A percentile compares a stretch with the other conserved stretches of the same genome.
Conservation (phyloP, 306 rosid genomes). For the Glycine tomentella region DNA sequence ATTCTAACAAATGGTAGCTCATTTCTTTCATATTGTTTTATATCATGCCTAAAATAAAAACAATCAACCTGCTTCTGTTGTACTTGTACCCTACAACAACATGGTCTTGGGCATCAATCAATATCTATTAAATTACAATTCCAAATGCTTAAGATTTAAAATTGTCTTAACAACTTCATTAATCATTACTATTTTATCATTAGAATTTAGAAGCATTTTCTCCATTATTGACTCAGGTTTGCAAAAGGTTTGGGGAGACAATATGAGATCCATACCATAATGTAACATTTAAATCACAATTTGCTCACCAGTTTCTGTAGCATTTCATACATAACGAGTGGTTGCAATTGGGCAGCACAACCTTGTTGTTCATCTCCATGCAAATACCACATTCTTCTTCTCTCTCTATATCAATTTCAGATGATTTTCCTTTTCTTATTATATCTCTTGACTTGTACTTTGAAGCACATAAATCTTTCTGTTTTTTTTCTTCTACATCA, state of each 20-base stretch:
- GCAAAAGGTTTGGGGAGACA: neutral
- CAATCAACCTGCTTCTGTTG: slow-evolving; percentile 7
- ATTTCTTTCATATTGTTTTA: slow-evolving; percentile 13
- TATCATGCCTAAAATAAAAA: neutral
- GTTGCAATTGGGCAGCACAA: slow-evolving; percentile 80
- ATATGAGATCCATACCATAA: neutral
- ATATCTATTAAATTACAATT: neutral
- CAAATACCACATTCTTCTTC: slow-evolving; percentile 96
- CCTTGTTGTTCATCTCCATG: slow-evolving; percentile 83
- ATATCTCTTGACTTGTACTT: slow-evolving; percentile 60
- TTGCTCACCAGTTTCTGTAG: slow-evolving; percentile 74
- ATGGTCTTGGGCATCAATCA: slow-evolving; percentile 7
- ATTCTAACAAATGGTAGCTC: neutral
- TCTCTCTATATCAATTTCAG: slow-evolving; percentile 77
- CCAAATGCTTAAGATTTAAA: neutral
- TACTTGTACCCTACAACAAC: neutral
- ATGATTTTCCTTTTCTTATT: slow-evolving; percentile 69
- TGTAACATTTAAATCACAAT: slow-evolving; percentile 28
- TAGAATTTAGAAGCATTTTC: slow-evolving; percentile 9
- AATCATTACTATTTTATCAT: slow-evolving; percentile 8
- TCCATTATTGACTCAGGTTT: neutral
- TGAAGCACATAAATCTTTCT: slow-evolving; percentile 62
- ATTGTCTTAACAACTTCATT: neutral
- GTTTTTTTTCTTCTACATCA: slow-evolving; percentile 86
- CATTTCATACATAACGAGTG: slow-evolving; percentile 85